phyloP scores from a whole-genome alignment of 495 filamentous ascomycete species.

The Parmelia sp. region DNA sequence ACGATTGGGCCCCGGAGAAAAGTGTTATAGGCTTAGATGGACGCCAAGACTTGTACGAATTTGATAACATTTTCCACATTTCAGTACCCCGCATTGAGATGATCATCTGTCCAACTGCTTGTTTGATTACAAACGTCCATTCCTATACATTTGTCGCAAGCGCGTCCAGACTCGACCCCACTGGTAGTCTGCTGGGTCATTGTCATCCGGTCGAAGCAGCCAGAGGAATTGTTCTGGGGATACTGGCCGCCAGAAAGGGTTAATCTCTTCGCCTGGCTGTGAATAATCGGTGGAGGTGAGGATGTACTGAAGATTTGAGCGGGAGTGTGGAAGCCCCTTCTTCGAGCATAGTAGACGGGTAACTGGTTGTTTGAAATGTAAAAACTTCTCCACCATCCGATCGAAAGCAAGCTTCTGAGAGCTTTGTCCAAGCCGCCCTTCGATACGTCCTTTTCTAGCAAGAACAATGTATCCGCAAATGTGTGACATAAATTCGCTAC shows the following conservation, averaged over 20 bases:
- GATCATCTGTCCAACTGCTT: not conserved
- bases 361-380: not conserved
- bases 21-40: not conserved
- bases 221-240: not conserved
- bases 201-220: not conserved
- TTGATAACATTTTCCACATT: too few relatives aligned
- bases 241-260: not conserved
- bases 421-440: not conserved
- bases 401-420: not conserved
- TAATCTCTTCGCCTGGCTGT: not conserved
- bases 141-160: not conserved
- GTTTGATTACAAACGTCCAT: not conserved
- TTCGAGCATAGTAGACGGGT: not conserved
- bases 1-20: not conserved
- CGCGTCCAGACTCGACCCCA: not conserved
- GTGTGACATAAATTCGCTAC: not conserved
- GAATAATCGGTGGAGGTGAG: not conserved
- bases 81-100: not conserved
- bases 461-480: not conserved
- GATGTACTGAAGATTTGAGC: not conserved
- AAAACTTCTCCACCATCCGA: not conserved
- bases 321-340: not conserved
- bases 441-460: not conserved
- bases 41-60: not conserved
- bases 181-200: not conserved